phyloP scores from a whole-genome alignment of 2,329 filamentous ascomycete species.

The Blastomyces parvus region DNA sequence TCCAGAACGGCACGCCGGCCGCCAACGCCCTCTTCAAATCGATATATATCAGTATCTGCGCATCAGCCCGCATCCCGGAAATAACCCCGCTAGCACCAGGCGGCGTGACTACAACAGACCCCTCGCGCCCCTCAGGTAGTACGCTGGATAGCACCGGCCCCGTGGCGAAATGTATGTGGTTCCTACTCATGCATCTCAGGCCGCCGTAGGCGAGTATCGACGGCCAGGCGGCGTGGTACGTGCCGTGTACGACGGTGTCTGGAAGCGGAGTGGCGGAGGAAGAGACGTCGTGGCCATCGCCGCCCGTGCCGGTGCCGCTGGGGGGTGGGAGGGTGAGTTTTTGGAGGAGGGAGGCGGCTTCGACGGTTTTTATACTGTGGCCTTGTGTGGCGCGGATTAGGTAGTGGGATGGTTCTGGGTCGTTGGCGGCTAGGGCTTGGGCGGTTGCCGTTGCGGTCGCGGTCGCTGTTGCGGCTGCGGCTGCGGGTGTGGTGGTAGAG shows the following conservation, averaged over 20 bases:
- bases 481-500: conserved; percentile 8
- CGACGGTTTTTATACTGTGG: conserved; percentile 66
- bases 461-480: conserved; percentile 10
- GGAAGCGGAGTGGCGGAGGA: conserved; percentile 41
- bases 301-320: not conserved
- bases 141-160: conserved; percentile 49
- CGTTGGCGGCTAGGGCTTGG: conserved; percentile 29
- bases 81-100: conserved; percentile 43
- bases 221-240: conserved; percentile 71
- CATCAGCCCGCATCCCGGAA: conserved; percentile 70
- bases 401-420: conserved; percentile 54
- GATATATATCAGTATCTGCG: conserved; percentile 68
- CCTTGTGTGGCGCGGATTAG: conserved; percentile 94
- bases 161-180: conserved; percentile 81
- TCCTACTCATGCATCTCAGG: conserved; percentile 68
- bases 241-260: conserved; percentile 69
- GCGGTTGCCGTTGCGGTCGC: conserved; percentile 27
- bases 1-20: conserved; percentile 60
- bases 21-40: conserved; percentile 58
- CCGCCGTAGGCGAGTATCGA: conserved; percentile 67
- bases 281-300: no score
- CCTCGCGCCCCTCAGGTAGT: conserved; percentile 20
- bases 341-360: conserved; percentile 60
- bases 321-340: conserved; percentile 52
- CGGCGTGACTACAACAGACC: conserved; percentile 13